Percentiles rank a stretch among this genome's conserved stretches.
phyloP scores from a whole-genome alignment of 225 moss, liverwort and hornwort genomes.

The Rhytidiadelphus loreus region DNA sequence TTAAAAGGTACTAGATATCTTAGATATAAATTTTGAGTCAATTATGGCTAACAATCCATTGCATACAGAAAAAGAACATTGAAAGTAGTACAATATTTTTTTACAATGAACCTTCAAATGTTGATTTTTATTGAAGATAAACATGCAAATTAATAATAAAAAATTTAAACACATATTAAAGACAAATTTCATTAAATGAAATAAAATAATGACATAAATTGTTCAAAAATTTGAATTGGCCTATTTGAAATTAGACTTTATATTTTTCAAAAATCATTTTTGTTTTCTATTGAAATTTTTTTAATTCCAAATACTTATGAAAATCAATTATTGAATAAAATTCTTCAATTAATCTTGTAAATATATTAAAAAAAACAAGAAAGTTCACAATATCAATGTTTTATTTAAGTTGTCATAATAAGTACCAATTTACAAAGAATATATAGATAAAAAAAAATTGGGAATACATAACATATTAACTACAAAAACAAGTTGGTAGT shows the following conservation, averaged over 20 bases:
- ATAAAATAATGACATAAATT: no score
- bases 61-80: rapidly evolving
- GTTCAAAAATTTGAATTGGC: background rate
- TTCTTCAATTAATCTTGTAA: background rate
- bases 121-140: background rate
- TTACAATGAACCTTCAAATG: background rate
- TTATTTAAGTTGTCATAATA: rapidly evolving
- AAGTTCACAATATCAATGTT: background rate
- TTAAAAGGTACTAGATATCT: rapidly evolving
- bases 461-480: rapidly evolving
- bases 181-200: background rate
- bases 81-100: background rate
- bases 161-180: background rate
- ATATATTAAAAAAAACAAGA: background rate
- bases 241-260: no score
- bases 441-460: background rate
- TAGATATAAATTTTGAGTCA: background rate
- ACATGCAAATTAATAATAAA: background rate
- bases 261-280: background rate
- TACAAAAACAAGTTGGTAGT: background rate
- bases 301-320: no score
- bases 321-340: background rate
- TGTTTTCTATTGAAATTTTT: background rate
- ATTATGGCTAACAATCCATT: background rate
- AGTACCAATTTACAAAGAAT: background rate